phyloP scores from a whole-genome alignment of 306 rosid genomes.

The Myrica gale region DNA sequence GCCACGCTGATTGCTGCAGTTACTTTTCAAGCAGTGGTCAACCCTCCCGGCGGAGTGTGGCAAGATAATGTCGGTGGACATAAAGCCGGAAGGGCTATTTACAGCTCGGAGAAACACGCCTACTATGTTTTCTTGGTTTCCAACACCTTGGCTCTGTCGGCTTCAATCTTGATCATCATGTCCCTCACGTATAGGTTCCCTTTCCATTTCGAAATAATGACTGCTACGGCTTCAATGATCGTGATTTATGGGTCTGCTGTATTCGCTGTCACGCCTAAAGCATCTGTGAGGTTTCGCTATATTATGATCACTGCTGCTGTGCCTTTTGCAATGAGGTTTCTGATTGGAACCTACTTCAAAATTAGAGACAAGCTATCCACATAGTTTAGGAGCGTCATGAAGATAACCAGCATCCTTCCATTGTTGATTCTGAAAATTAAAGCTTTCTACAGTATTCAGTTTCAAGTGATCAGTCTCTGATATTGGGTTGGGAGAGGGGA shows the following conservation, averaged over 20 bases:
- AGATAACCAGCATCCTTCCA: too few species aligned
- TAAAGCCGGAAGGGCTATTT: slow-evolving; percentile 26
- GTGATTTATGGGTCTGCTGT: slow-evolving; percentile 34
- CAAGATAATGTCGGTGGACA: slow-evolving; percentile 2
- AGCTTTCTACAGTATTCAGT: too few species aligned
- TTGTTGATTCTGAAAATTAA: too few species aligned
- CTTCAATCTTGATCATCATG: slow-evolving; percentile 24
- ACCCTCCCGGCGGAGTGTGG: slow-evolving; percentile 53
- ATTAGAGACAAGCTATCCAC: too few species aligned
- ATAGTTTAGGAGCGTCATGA: too few species aligned
- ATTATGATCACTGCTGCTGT: slow-evolving; percentile 20
- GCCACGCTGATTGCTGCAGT: slow-evolving; percentile 37
- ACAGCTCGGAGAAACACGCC: not conserved
- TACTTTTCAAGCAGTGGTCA: slow-evolving; percentile 43
- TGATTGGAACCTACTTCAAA: not conserved
- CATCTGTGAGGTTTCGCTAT: slow-evolving; percentile 19
- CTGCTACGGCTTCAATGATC: slow-evolving; percentile 30
- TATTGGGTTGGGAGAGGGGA: too few species aligned
- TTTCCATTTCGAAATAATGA: slow-evolving; percentile 22
- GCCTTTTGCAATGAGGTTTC: slow-evolving; percentile 10
- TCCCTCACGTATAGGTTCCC: slow-evolving; percentile 31
- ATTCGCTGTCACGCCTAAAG: slow-evolving; percentile 31
- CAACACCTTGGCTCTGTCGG: slow-evolving; percentile 37
- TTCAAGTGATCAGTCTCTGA: too few species aligned
- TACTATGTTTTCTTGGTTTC: slow-evolving; percentile 31